These are phyloP conservation scores for Paramecium tetraurelia DNA, from an alignment of 73 alveolate species.

Conservation along the genomic window DNA sequence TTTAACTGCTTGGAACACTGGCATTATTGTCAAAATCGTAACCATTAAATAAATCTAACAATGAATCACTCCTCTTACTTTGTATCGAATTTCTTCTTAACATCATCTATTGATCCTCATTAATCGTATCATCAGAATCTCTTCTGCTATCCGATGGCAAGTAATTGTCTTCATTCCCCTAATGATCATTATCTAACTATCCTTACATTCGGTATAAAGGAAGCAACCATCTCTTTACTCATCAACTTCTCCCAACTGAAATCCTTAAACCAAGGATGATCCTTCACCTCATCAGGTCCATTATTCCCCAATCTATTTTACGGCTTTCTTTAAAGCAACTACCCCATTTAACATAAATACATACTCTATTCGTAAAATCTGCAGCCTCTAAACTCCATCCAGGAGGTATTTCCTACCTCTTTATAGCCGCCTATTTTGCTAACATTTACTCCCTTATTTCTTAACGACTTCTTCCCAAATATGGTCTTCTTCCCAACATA, in stretches of 20 bases:
- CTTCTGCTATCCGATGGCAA: conserved; percentile 68
- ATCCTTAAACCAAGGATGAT: conserved; percentile 91
- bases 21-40: conserved; percentile 63
- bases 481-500: conserved; percentile 95
- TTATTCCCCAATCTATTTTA: conserved; percentile 86
- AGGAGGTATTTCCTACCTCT: conserved; percentile 81
- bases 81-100: conserved; percentile 71
- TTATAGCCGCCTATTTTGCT: conserved; percentile 81
- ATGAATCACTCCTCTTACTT: background rate
- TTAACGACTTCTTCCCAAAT: conserved; percentile 77
- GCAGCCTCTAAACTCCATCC: conserved; percentile 93
- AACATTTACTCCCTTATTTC: conserved; percentile 81
- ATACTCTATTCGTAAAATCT: conserved; percentile 85
- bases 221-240: conserved; percentile 73
- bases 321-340: conserved; percentile 86
- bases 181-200: background rate
- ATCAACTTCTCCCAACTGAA: conserved; percentile 83
- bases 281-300: conserved; percentile 90
- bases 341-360: background rate
- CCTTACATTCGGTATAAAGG: conserved; percentile 75
- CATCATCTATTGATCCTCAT: conserved; percentile 54
- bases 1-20: background rate
- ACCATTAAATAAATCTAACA: conserved; percentile 68
- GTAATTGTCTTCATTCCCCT: conserved; percentile 72
- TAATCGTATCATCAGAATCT: conserved; percentile 71